These are phyloP conservation scores for Cercophora newfieldiana DNA, from an alignment of 495 filamentous ascomycete species.

Conservation along the genomic window DNA sequence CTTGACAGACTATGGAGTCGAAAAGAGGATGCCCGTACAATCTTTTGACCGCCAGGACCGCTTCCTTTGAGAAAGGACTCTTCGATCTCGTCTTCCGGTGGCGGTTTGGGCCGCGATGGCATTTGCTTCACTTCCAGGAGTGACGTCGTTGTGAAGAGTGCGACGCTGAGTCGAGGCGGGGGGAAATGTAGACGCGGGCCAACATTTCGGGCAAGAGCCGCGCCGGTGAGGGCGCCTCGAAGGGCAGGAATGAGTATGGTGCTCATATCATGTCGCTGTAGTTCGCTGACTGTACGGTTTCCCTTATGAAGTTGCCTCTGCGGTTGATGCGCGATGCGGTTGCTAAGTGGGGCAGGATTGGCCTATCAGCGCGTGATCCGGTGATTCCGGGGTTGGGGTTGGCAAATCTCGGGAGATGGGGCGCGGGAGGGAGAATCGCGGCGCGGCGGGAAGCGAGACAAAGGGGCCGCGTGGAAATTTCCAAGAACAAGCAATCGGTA, in stretches of 20 bases:
- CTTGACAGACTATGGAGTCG: slow-evolving; percentile 11
- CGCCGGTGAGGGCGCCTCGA: neutral
- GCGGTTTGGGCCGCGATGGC: slow-evolving; percentile 68
- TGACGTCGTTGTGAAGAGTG: slow-evolving; percentile 19
- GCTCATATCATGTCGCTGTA: neutral
- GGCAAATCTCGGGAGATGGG: neutral
- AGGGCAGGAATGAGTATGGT: neutral
- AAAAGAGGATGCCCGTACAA: slow-evolving; percentile 51
- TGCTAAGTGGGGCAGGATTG: neutral
- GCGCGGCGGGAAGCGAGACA: slow-evolving; percentile 1
- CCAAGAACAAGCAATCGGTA: neutral
- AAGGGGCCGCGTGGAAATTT: slow-evolving; percentile 8
- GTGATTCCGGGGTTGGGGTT: slow-evolving; percentile 10
- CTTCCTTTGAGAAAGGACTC: slow-evolving; percentile 88
- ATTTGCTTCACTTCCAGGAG: slow-evolving; percentile 40
- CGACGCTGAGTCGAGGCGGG: neutral
- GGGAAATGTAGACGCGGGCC: neutral
- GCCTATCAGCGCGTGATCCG: slow-evolving; percentile 16
- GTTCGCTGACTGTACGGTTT: neutral
- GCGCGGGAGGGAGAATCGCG: neutral
- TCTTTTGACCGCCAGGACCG: slow-evolving; percentile 95
- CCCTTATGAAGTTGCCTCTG: neutral
- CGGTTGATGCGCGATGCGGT: neutral
- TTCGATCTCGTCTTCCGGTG: slow-evolving; percentile 75
- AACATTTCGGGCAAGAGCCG: neutral